These are phyloP conservation scores for Mortierella antarctica DNA, from an alignment of 192 early-diverging fungal genomes.

Conservation along the genomic window DNA sequence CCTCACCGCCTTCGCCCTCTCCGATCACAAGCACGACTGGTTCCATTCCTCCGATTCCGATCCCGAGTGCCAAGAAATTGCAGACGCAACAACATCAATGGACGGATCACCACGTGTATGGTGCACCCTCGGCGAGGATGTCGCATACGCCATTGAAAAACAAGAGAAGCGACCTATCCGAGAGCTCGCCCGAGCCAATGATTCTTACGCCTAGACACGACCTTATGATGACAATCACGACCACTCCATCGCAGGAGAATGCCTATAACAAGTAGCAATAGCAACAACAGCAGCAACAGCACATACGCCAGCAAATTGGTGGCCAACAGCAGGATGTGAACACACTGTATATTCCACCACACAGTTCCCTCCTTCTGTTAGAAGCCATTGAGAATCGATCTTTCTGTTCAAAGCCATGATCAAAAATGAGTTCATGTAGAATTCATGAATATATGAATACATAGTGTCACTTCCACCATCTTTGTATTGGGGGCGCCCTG, in stretches of 20 bases:
- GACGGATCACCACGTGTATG: neutral
- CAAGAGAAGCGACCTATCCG: too few relatives aligned
- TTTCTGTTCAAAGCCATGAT: too few relatives aligned
- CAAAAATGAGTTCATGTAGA: too few relatives aligned
- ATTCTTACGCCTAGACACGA: neutral
- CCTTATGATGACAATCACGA: neutral
- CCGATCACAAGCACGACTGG: neutral
- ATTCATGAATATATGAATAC: too few relatives aligned
- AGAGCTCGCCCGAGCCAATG: too few relatives aligned
- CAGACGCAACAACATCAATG: neutral
- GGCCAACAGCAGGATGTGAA: conserved; percentile 7
- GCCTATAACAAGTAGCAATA: neutral
- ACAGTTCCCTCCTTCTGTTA: conserved; percentile 11
- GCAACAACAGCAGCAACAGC: conserved; percentile 14
- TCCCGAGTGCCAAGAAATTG: conserved; percentile 3
- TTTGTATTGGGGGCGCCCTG: too few relatives aligned
- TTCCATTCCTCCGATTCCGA: conserved; percentile 10
- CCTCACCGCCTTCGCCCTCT: neutral
- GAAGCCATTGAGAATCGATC: conserved; percentile 1
- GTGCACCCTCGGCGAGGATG: conserved; percentile 6
- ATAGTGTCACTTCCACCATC: too few relatives aligned
- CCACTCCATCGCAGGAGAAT: neutral
- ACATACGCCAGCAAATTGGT: neutral
- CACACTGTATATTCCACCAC: conserved; percentile 15
- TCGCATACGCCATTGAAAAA: neutral